Base-by-base conservation (phyloP, 2,329 filamentous ascomycete species). In the Tolypocladium inflatum region DNA sequence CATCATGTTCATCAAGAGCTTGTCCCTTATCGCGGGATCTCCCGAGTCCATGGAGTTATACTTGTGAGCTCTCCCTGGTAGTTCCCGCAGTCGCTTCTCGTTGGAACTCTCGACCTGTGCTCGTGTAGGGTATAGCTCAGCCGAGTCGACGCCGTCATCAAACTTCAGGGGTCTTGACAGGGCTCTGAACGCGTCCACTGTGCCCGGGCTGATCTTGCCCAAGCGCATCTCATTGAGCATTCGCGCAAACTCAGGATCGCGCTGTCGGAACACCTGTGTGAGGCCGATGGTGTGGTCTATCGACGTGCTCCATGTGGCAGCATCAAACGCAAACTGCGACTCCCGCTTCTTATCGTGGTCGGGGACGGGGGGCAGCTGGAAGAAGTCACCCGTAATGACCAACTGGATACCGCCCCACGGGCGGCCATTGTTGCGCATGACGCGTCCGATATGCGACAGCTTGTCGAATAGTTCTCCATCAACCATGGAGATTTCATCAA, bases 171-270 rank as follows among this genome's bases (percentile, higher is more conserved):
- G 85, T 33, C 94, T 80, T 33, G 84, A 82, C 3, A 99, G 77
- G 4, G 79, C 80, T 65, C 82, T 86, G 75, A 99, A 99, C 0
- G 86, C 83, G 10, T 81, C 77, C 39, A 96, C 86, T 0, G 92
- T 96, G 10, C 83, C 76, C n/a, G 85, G 80, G 38, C 82, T 89
- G 56, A 97, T 86, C 56, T 83, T 87, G 4, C 94, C 94, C 57
- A 97, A 79, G 54, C 94, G 87, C 91, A 99, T 97, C 72, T 99
- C 93, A 68, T 99, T 99, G 55, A 99, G 81, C 92, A 99, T 99
- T 7, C 81, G 79, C 15, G 94, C 94, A 72, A 99, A 99, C 30
- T 89, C 78, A 55, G 83, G 83, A 69, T 99, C 94, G 63, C 89
- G 91, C 69, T 99, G 94, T 75, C 94, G 90, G 76, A 99, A 99